Conservation (phyloP, 2,329 filamentous ascomycete species). For the Aureobasidium sp. region DNA sequence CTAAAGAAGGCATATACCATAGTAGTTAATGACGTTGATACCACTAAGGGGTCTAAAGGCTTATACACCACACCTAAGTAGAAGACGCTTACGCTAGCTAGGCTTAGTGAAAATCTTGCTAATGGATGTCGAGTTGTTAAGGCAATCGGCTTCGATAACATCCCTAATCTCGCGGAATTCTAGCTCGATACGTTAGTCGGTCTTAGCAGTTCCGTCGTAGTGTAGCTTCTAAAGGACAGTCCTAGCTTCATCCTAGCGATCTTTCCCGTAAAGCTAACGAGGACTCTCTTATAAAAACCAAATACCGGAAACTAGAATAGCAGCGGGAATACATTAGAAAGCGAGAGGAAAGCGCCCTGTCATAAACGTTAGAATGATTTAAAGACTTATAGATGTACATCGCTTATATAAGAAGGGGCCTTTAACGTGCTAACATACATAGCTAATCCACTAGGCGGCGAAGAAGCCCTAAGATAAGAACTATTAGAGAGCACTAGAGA, state of each 20-base stretch:
- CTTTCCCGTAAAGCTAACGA: constrained; percentile 22
- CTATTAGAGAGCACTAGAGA: constrained; percentile 26
- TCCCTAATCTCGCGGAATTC: constrained; percentile 53
- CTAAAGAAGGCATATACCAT: constrained; percentile 2
- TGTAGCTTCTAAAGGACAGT: constrained; percentile 40
- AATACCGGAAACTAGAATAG: constrained; percentile 27
- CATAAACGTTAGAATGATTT: neutral
- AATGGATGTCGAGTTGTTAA: constrained; percentile 46
- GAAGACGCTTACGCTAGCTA: constrained; percentile 39
- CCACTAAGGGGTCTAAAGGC: constrained; percentile 15
- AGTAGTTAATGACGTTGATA: constrained; percentile 17
- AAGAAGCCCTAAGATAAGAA: constrained; percentile 32
- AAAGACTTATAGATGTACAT: no score
- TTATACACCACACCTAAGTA: constrained; percentile 16
- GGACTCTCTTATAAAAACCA: constrained; percentile 23
- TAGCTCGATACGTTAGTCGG: constrained; percentile 35
- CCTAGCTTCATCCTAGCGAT: constrained; percentile 18
- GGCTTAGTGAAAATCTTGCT: constrained; percentile 49
- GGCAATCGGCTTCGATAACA: constrained; percentile 52
- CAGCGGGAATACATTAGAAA: constrained; percentile 31
- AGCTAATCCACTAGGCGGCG: constrained; percentile 32
- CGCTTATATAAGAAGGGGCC: neutral
- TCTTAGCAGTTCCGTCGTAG: constrained; percentile 33
- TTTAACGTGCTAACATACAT: constrained; percentile 26
- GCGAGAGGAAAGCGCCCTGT: constrained; percentile 27